Evolutionary conservation across 805 yeast genomes (phyloP), one percentile per base, ranked within the genome.

Genomic region (Ogataea populi-albae): DNA sequence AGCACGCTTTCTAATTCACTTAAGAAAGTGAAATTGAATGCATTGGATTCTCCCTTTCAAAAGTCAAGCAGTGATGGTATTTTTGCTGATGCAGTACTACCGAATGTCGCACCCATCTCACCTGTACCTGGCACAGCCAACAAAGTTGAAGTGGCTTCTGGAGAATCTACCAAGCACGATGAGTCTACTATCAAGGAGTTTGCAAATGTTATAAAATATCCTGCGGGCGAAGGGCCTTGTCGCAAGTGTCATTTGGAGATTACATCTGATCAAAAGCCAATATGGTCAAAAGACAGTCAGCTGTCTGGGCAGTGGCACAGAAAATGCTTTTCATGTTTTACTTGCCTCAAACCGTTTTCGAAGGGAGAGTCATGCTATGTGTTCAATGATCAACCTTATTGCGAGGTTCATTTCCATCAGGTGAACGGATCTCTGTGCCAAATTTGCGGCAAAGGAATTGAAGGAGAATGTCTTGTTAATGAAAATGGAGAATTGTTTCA

Each of bases 261-360:
- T 20, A 44, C 46, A 1, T 69, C 77, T 1, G 41, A 45, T 7
- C 59, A 57, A 34, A 86, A 81, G 52, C 70, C 93, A 0, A 83
- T 91, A 14, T 83, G 79, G 61, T 86, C 96, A n/a, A 83, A 80
- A 48, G 85, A 84, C 37, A 84, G 81, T n/a, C 88, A 81, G 52
- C 64, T 84, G 30, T 74, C 86, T 1, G 98, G 97, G 0, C 91
- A 88, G 56, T 93, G 98, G 98, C 98, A 93, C 56, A 71, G 94
- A 25, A 61, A 69, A 11, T 93, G 98, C 57, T 91, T 93, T 66
- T 65, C 66, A 10, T 93, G 98, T 65, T 62, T 69, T 14, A 60
- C 67, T 9, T 91, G 98, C 64, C 61, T 60, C 6, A 54, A 68
- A 2, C 61, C 59, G 24, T 84, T 85, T 60, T 69, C 67, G 45